A percentile compares a stretch with the other conserved stretches of the same genome.
These are phyloP conservation scores for Circinella minor DNA, from an alignment of 371 early-diverging fungal species.

Conservation along the genomic window DNA sequence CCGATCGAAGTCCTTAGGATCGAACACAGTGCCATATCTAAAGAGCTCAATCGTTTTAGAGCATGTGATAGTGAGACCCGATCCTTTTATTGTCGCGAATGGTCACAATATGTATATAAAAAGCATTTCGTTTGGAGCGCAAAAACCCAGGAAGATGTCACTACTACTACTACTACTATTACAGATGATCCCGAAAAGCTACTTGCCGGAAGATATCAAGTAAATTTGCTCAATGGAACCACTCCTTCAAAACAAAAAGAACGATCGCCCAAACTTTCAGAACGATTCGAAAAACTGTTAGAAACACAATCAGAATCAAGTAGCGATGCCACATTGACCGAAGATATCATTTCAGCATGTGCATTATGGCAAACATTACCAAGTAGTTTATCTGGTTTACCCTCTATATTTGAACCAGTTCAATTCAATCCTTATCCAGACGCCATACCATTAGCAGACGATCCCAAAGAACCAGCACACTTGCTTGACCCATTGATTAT, in stretches of 20 bases:
- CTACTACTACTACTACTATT: neutral
- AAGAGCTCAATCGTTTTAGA: slow-evolving; percentile 75
- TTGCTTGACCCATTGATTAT: slow-evolving; percentile 63
- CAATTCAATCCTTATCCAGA: slow-evolving; percentile 68
- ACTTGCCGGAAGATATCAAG: slow-evolving; percentile 36
- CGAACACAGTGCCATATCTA: slow-evolving; percentile 60
- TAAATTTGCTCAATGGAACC: slow-evolving; percentile 23
- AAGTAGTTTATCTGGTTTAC: slow-evolving; percentile 43
- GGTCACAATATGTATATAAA: slow-evolving; percentile 82
- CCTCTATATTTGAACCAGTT: slow-evolving; percentile 48
- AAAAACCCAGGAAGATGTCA: slow-evolving; percentile 52
- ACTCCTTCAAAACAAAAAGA: slow-evolving; percentile 27
- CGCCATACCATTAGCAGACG: slow-evolving; percentile 59
- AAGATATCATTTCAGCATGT: slow-evolving; percentile 39
- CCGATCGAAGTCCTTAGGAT: slow-evolving; percentile 49
- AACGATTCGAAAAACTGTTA: slow-evolving; percentile 34
- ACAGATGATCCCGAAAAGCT: slow-evolving; percentile 26
- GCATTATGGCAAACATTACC: slow-evolving; percentile 46
- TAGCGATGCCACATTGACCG: slow-evolving; percentile 24
- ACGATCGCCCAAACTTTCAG: slow-evolving; percentile 32
- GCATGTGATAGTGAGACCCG: slow-evolving; percentile 76
- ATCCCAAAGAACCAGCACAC: slow-evolving; percentile 65
- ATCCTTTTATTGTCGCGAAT: slow-evolving; percentile 84
- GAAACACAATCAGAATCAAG: slow-evolving; percentile 20
- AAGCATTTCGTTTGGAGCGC: slow-evolving; percentile 64